Evolutionary conservation across 2,329 filamentous ascomycete genomes (phyloP).

Genomic region (Didymella arachidicola): DNA sequence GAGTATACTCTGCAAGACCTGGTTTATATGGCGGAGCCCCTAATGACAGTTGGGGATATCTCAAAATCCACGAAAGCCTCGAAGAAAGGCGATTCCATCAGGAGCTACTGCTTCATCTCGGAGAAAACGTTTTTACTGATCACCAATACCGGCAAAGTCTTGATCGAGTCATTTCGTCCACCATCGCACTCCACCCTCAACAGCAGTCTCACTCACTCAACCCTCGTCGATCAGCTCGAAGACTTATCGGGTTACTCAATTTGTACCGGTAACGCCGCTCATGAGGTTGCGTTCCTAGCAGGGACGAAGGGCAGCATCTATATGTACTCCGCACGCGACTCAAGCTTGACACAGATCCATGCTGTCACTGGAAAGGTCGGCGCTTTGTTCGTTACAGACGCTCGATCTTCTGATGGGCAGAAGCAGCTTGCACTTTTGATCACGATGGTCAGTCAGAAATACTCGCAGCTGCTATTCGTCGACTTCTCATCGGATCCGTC

Average conservation of each 20-base stretch:
- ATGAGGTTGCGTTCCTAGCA: slow-evolving; percentile 55
- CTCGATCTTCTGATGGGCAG: not conserved
- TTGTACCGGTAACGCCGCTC: slow-evolving; percentile 48
- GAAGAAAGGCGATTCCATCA: slow-evolving; percentile 56
- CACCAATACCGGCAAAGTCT: slow-evolving; percentile 64
- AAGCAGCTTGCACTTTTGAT: slow-evolving; percentile 46
- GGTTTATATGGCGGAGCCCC: slow-evolving; percentile 20
- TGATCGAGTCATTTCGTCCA: slow-evolving; percentile 49
- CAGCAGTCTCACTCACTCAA: slow-evolving; percentile 28
- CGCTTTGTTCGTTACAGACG: slow-evolving; percentile 45
- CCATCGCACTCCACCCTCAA: not conserved
- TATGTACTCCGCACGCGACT: slow-evolving; percentile 39
- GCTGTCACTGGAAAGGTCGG: slow-evolving; percentile 51
- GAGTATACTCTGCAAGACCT: slow-evolving; percentile 43
- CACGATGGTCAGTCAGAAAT: slow-evolving; percentile 48
- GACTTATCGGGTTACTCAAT: slow-evolving; percentile 60
- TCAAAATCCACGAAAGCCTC: slow-evolving; percentile 26
- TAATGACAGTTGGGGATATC: not conserved
- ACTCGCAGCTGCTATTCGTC: slow-evolving; percentile 44
- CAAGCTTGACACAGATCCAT: slow-evolving; percentile 35
- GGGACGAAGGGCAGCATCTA: slow-evolving; percentile 56
- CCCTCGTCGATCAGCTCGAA: slow-evolving; percentile 42
- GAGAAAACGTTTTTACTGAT: slow-evolving; percentile 64
- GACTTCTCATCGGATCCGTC: slow-evolving; percentile 5
- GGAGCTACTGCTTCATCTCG: slow-evolving; percentile 70